phyloP scores from a whole-genome alignment of 768 basidiomycete species.

The Trametes sanguinea region DNA sequence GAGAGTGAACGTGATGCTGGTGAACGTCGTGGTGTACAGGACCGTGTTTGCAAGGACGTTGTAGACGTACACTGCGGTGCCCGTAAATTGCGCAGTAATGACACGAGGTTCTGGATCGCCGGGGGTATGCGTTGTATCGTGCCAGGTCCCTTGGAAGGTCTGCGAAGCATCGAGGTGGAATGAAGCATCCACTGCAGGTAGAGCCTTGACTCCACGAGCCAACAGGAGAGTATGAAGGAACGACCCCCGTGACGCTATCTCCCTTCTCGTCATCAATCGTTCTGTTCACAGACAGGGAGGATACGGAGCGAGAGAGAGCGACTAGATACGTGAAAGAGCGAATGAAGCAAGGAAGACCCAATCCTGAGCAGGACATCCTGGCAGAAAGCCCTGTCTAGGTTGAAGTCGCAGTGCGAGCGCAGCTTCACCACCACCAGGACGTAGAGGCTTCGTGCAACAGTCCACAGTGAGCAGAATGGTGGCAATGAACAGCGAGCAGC shows the following conservation, averaged over 20 bases:
- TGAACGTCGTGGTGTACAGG: constrained; percentile 9
- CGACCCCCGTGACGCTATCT: constrained; percentile 16
- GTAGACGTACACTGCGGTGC: constrained; percentile 20
- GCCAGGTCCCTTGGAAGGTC: constrained; percentile 20
- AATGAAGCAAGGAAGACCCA: too few species aligned
- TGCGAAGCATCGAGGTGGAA: constrained; percentile 7
- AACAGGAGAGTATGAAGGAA: constrained; percentile 7
- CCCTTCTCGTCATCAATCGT: constrained; percentile 24
- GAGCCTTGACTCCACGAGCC: constrained; percentile 15
- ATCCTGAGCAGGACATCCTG: too few species aligned
- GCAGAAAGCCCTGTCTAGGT: too few species aligned
- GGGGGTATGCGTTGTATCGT: constrained; percentile 17
- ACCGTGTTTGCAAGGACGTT: constrained; percentile 9
- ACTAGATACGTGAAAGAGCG: not conserved
- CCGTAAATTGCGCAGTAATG: constrained; percentile 5
- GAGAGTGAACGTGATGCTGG: constrained; percentile 13
- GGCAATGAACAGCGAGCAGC: too few species aligned
- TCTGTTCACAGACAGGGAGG: constrained; percentile 1
- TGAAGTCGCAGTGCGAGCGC: too few species aligned
- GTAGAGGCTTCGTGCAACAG: too few species aligned
- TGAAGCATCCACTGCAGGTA: constrained; percentile 8
- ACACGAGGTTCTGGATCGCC: not conserved
- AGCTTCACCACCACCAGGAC: too few species aligned
- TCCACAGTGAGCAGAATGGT: too few species aligned
- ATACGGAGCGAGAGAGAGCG: not conserved